Base-by-base conservation (phyloP, 2,329 filamentous ascomycete genomes). In the Xylaria hypoxylon region DNA sequence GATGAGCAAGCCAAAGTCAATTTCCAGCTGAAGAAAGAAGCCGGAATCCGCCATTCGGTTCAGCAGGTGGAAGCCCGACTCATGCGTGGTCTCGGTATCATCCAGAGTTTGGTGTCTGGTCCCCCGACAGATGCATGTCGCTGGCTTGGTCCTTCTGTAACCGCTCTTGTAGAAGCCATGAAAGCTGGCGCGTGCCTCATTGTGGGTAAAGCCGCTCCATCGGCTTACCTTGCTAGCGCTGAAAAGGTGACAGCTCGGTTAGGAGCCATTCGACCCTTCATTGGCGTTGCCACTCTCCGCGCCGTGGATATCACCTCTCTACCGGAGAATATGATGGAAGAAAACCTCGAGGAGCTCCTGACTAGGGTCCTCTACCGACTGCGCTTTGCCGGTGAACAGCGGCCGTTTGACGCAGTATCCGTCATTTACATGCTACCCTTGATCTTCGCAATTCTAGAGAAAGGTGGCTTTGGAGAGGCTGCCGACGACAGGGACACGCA, bases 1-100 rank as follows among this genome's bases (percentile, higher is more conserved):
- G 96, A 98, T 40, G 95, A 99, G 75, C 90, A 91, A 71, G 87
- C 90, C 33, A 98, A 97, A 79, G 92, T 98, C 64, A 95, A 96
- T 59, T 91, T 92, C 6, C 96, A 99, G 75, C 83, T 98, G 28
- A 90, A 89, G 65, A 98, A 97, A 79, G 96, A 99, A 78, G 84
- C 90, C 0, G 86, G 84, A 55, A 96, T 97, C 64, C 89, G 96
- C 45, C 82, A 87, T 62, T 86, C 89, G n/a, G 87, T 99, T 15
- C 85, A 87, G 51, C 82, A 84, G 53, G 82, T 93, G 42, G 91
- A 92, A 72, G 87, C 89, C 56, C 90, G 86, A 59, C 85, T 98
- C 57, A 84, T 90, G 70, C 90, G 96, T 71, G 95, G 96, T 59
- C 90, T 97, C 70, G 94, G 94, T 1, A 92, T 97, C 62, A 91